Base-by-base conservation (phyloP, 2,329 filamentous ascomycete genomes). In the Lomentospora prolificans region DNA sequence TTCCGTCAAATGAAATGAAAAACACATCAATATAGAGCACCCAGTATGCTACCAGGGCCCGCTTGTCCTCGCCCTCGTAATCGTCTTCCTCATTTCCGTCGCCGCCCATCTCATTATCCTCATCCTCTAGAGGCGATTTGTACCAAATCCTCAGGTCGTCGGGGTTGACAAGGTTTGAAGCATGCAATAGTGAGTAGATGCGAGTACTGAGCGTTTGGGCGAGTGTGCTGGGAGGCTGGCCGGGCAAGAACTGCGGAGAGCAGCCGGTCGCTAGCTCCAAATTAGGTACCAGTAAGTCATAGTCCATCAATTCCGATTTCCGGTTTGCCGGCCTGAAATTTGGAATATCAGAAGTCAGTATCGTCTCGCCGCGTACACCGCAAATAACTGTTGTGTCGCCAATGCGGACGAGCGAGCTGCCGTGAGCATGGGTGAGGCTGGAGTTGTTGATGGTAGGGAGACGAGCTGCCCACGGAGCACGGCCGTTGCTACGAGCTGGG, bases 301-400 rank as follows among this genome's bases (percentile, higher is more conserved):
- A 79, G 57, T 83, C 80, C 58, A 72, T 74, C 55, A 83, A 71
- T 67, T 82, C 82, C 55, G 69, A 63, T 60, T 72, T 60, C 58
- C 61, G 58, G 65, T 71, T 64, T 61, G 68, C 63, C 61, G 71
- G 59, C 64, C 85, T 73, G 70, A 78, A 86, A 63, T 82, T 84
- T 51, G 85, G 85, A 58, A 95, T 89, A 66, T 89, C 84, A 52
- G 80, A 78, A 2, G 87, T 85, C 51, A 85, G 77, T 25, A 99
- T 75, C 5, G 95, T 85, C 72, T 99, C 94, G 54, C 80, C 91
- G 48, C 92, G 84, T 19, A 99, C 84, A 57, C 92, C 94, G 67
- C 91, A 96, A 36, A 99, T 91, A n/a, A 91, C 89, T 1, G 90
- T 90, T 1, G 92, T 97, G 69, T 95, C 89, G 50, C 94, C 94